Evolutionary conservation across 1,284 basidiomycete species (phyloP).

Genomic region (Testicularia cyperi): DNA sequence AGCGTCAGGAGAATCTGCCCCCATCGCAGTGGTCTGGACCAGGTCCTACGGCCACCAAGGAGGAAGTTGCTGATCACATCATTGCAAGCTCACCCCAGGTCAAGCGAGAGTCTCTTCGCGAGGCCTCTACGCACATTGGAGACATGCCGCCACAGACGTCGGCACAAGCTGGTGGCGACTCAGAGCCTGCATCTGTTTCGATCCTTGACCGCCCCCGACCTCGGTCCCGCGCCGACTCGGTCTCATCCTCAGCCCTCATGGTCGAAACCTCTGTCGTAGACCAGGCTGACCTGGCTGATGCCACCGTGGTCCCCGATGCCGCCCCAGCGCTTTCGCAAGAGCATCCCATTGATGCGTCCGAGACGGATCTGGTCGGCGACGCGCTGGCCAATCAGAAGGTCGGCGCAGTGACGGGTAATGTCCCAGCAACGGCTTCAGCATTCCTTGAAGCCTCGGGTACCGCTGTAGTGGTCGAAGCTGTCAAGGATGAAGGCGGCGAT

Average conservation of each 20-base stretch:
- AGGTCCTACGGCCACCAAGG: slow-evolving; percentile 33
- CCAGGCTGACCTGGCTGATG: neutral
- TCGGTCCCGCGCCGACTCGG: slow-evolving; percentile 15
- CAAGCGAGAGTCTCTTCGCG: slow-evolving; percentile 12
- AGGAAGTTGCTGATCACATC: slow-evolving; percentile 38
- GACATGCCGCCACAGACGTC: too few species aligned
- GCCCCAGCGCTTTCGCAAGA: too few species aligned
- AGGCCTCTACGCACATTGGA: too few species aligned
- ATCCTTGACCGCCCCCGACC: slow-evolving; percentile 20
- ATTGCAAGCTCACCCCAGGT: slow-evolving; percentile 13
- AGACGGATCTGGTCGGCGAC: too few species aligned
- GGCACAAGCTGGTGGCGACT: too few species aligned
- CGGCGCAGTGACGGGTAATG: too few species aligned
- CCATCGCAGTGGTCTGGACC: slow-evolving; percentile 42
- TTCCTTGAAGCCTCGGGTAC: too few species aligned
- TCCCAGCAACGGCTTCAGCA: too few species aligned
- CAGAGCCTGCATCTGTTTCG: slow-evolving; percentile 1
- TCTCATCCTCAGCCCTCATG: slow-evolving; percentile 10
- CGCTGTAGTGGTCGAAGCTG: neutral
- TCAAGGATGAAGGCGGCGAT: too few species aligned
- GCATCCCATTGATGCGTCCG: too few species aligned
- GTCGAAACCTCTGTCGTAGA: neutral
- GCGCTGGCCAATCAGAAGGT: too few species aligned
- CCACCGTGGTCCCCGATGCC: too few species aligned
- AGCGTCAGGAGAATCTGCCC: slow-evolving; percentile 48